Evolutionary conservation across 495 filamentous ascomycete species (phyloP).

Genomic region (Neurospora terricola): DNA sequence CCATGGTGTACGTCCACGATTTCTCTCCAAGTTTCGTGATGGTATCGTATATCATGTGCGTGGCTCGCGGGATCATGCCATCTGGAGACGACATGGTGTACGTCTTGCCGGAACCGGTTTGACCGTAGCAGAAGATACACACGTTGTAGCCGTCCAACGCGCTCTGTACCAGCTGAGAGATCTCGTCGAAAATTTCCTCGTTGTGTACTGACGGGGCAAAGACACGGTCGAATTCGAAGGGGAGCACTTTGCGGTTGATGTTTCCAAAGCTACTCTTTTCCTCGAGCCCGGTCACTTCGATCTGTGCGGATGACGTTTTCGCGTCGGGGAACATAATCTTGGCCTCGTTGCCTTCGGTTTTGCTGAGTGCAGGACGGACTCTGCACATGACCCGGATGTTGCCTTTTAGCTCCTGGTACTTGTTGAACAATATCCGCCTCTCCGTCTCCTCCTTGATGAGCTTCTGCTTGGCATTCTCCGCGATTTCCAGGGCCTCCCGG

Average conservation of each 20-base stretch:
- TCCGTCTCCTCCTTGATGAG: constrained; percentile 85
- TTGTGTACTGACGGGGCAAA: constrained; percentile 74
- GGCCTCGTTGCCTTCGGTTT: constrained; percentile 47
- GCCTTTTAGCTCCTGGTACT: constrained; percentile 96
- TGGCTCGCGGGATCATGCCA: constrained; percentile 92
- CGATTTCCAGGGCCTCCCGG: constrained; percentile 62
- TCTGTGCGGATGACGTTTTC: constrained; percentile 66
- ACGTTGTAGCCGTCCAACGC: constrained; percentile 98
- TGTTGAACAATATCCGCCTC: constrained; percentile 87
- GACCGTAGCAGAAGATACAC: constrained; percentile 98
- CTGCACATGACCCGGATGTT: constrained; percentile 98
- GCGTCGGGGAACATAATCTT: constrained; percentile 72
- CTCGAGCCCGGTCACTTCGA: constrained; percentile 71
- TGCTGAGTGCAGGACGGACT: constrained; percentile 67
- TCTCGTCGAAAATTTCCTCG: constrained; percentile 86
- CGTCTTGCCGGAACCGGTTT: constrained; percentile 95
- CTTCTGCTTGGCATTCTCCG: constrained; percentile 64
- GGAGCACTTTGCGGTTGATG: constrained; percentile 61
- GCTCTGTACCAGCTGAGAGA: constrained; percentile 92
- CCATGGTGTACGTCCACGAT: constrained; percentile 90
- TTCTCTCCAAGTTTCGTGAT: constrained; percentile 74
- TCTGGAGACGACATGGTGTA: constrained; percentile 88
- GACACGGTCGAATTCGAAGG: constrained; percentile 89
- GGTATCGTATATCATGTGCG: constrained; percentile 85
- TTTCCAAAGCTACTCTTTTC: constrained; percentile 76